phyloP scores from a whole-genome alignment of 139 green algal genomes.

The Coccomyxa sp. region DNA sequence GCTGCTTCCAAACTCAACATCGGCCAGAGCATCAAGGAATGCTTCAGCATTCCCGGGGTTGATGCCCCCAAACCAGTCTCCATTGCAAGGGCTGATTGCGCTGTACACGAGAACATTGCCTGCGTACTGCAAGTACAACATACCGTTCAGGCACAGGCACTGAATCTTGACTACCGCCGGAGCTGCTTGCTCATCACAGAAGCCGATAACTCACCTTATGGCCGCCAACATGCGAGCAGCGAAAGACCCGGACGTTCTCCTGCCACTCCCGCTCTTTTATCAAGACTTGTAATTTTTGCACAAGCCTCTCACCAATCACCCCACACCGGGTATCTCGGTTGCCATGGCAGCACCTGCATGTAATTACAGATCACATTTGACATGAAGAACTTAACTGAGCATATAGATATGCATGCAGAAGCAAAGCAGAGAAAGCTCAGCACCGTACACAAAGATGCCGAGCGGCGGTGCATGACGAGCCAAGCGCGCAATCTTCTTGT shows the following conservation, averaged over 20 bases:
- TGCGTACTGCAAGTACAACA: constrained; percentile 30
- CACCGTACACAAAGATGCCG: background rate
- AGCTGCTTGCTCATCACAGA: no score
- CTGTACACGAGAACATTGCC: constrained; percentile 50
- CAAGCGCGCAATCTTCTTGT: background rate
- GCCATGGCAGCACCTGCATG: constrained; percentile 29
- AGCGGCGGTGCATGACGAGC: background rate
- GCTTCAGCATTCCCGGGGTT: constrained; percentile 10
- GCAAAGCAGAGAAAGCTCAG: background rate
- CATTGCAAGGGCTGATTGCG: constrained; percentile 29
- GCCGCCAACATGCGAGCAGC: constrained; percentile 31
- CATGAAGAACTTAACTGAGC: no score
- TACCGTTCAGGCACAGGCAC: background rate
- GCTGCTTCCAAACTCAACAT: constrained; percentile 25
- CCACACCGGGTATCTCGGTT: constrained; percentile 40
- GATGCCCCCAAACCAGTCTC: constrained; percentile 51
- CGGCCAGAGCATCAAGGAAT: constrained; percentile 27
- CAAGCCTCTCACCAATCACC: constrained; percentile 23
- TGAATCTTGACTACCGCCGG: no score
- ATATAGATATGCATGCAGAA: background rate
- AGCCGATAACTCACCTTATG: constrained; percentile 15
- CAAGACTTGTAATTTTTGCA: constrained; percentile 8
- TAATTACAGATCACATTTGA: background rate
- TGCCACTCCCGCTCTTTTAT: background rate
- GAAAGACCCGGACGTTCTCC: constrained; percentile 15